A percentile compares a stretch with the other conserved stretches of the same genome.
These are phyloP conservation scores for Russula vinacea DNA, from an alignment of 768 basidiomycete genomes.

Conservation along the genomic window DNA sequence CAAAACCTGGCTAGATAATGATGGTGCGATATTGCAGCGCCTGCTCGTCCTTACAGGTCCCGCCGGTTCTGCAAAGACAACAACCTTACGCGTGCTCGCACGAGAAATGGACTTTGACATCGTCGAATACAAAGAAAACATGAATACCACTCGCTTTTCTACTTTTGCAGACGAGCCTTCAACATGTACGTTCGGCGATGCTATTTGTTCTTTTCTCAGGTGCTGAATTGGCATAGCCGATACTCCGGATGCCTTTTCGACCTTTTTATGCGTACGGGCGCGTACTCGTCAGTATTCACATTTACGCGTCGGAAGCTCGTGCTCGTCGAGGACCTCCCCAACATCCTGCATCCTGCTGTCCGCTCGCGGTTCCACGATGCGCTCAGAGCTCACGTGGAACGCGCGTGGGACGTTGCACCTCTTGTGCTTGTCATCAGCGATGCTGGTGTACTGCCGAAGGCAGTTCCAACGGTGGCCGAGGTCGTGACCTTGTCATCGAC, in stretches of 20 bases:
- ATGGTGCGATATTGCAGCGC: slow-evolving; percentile 49
- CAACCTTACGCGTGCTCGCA: slow-evolving; percentile 73
- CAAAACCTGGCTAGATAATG: neutral
- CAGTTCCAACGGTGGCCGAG: slow-evolving; percentile 46
- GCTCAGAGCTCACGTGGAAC: slow-evolving; percentile 53
- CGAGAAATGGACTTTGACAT: slow-evolving; percentile 74
- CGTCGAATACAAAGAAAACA: slow-evolving; percentile 52
- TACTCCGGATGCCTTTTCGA: slow-evolving; percentile 57
- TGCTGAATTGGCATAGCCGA: slow-evolving; percentile 17
- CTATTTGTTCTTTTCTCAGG: neutral
- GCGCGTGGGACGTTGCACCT: slow-evolving; percentile 45
- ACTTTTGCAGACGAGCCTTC: slow-evolving; percentile 29
- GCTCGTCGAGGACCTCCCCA: slow-evolving; percentile 88
- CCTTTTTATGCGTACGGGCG: slow-evolving; percentile 69
- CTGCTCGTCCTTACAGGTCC: slow-evolving; percentile 85
- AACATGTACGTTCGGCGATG: neutral
- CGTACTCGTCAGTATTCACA: slow-evolving; percentile 53
- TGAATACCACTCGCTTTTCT: slow-evolving; percentile 66
- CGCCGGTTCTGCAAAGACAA: slow-evolving; percentile 87
- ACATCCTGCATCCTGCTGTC: slow-evolving; percentile 71
- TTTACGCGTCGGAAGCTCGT: slow-evolving; percentile 45
- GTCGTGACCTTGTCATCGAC: slow-evolving; percentile 56
- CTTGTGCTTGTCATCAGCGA: slow-evolving; percentile 84
- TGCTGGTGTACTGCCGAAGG: slow-evolving; percentile 70
- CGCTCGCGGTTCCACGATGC: slow-evolving; percentile 70